phyloP scores from a whole-genome alignment of 2,329 filamentous ascomycete species.

The Cordyceps cateniannulata region DNA sequence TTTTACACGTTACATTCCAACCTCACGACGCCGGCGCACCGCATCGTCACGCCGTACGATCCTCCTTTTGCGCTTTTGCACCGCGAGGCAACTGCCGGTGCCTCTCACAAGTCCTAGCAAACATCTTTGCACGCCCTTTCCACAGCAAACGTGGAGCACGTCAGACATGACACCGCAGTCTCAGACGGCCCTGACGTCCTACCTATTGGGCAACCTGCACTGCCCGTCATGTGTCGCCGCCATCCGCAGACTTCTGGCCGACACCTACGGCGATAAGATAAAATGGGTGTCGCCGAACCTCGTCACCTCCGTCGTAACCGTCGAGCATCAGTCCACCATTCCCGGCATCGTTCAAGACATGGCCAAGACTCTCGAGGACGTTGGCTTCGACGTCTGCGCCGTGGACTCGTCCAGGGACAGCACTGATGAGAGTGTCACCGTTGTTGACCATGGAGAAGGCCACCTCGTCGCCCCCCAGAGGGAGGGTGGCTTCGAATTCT shows the following conservation, averaged over 20 bases:
- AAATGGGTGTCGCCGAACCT: conserved; percentile 62
- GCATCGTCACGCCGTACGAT: neutral
- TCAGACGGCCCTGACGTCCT: conserved; percentile 45
- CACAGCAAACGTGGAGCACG: neutral
- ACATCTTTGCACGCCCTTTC: neutral
- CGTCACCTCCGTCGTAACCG: conserved; percentile 61
- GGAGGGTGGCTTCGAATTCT: conserved; percentile 22
- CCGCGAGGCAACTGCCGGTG: neutral
- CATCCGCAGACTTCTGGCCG: conserved; percentile 54
- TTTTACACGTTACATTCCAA: conserved; percentile 6
- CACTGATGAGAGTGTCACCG: conserved; percentile 20
- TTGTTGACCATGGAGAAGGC: conserved; percentile 19
- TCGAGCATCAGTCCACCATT: conserved; percentile 43
- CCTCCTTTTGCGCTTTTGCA: neutral
- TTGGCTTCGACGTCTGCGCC: conserved; percentile 53
- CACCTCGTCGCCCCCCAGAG: conserved; percentile 18
- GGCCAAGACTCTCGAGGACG: conserved; percentile 43
- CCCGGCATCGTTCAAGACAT: conserved; percentile 38
- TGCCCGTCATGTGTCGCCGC: conserved; percentile 66
- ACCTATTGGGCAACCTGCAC: conserved; percentile 69
- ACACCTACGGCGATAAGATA: conserved; percentile 38
- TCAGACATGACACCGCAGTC: conserved; percentile 21
- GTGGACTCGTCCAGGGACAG: conserved; percentile 33
- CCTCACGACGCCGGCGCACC: neutral
- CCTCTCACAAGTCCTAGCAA: neutral